These are phyloP conservation scores for Saturnispora kantuleensis DNA, from an alignment of 805 yeast genomes.

Conservation along the genomic window DNA sequence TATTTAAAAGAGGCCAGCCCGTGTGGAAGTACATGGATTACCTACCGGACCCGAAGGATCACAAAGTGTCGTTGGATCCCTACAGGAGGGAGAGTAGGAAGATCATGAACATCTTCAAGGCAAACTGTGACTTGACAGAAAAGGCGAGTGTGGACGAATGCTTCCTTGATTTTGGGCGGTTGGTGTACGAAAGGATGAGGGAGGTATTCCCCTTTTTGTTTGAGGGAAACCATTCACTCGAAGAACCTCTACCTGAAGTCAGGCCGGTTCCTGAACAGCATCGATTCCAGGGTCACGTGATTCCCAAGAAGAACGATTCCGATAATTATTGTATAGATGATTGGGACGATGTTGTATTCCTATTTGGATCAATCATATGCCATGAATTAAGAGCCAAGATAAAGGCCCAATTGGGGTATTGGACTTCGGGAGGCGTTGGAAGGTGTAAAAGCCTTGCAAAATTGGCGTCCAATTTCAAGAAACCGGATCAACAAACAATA, in stretches of 20 bases:
- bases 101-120: conserved; percentile 55
- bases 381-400: conserved; percentile 45
- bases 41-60: conserved; percentile 47
- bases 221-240: conserved; percentile 6
- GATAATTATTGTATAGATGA: conserved; percentile 25
- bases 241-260: conserved; percentile 34
- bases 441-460: conserved; percentile 73
- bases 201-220: conserved; percentile 39
- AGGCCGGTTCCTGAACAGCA: conserved; percentile 24
- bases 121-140: conserved; percentile 61
- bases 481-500: conserved; percentile 82
- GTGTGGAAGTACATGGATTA: conserved; percentile 68
- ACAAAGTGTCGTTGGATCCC: conserved; percentile 86
- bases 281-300: conserved; percentile 24
- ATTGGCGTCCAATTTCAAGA: conserved; percentile 72
- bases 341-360: conserved; percentile 75
- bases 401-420: conserved; percentile 52
- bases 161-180: conserved; percentile 71
- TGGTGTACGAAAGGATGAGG: conserved; percentile 37
- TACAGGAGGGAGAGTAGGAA: conserved; percentile 81
- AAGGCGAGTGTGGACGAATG: conserved; percentile 96
- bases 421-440: conserved; percentile 85
- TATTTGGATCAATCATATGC: conserved; percentile 57
- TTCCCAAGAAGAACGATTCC: conserved; percentile 15
- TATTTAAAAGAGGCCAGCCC: conserved; percentile 77